Conservation (phyloP, 768 basidiomycete genomes). For the Tephrocybe rancida region DNA sequence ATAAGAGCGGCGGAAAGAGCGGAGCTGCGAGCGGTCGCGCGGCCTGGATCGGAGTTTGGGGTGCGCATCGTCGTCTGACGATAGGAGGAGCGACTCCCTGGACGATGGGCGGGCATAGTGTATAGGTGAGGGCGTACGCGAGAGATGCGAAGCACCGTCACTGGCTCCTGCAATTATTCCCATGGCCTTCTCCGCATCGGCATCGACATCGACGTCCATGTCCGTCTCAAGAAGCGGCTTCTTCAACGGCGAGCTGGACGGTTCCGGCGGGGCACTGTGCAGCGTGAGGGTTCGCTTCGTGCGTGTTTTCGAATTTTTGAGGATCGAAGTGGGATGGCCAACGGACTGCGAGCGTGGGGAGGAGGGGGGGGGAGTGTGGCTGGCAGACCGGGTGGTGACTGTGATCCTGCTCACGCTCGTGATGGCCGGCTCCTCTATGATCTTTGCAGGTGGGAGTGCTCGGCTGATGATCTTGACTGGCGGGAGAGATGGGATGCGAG, state of each 20-base stretch:
- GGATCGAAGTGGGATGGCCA: not conserved
- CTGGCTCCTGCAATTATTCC: slow-evolving; percentile 22
- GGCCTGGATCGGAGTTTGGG: not conserved
- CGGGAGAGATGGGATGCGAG: slow-evolving; percentile 6
- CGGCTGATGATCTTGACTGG: not conserved
- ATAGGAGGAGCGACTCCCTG: slow-evolving; percentile 23
- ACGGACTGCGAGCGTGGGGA: not conserved
- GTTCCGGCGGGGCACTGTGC: not conserved
- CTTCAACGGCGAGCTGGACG: not conserved
- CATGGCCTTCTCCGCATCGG: not conserved
- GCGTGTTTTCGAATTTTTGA: not conserved
- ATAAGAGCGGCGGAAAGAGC: slow-evolving; percentile 12
- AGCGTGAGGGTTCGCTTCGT: not conserved
- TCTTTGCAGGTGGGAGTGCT: slow-evolving; percentile 1
- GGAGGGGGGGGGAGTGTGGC: not conserved
- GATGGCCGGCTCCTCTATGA: slow-evolving; percentile 2
- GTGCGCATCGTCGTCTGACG: slow-evolving; percentile 3
- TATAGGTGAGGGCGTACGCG: slow-evolving; percentile 35
- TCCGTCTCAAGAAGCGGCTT: not conserved
- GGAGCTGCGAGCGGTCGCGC: slow-evolving; percentile 15
- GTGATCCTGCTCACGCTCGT: not conserved
- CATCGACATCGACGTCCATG: slow-evolving; percentile 11
- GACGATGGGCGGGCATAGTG: slow-evolving; percentile 34
- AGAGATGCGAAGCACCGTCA: slow-evolving; percentile 19
- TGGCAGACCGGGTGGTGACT: not conserved